These are phyloP conservation scores for Aspergillus coremiiformis DNA, from an alignment of 495 filamentous ascomycete genomes.

Conservation along the genomic window DNA sequence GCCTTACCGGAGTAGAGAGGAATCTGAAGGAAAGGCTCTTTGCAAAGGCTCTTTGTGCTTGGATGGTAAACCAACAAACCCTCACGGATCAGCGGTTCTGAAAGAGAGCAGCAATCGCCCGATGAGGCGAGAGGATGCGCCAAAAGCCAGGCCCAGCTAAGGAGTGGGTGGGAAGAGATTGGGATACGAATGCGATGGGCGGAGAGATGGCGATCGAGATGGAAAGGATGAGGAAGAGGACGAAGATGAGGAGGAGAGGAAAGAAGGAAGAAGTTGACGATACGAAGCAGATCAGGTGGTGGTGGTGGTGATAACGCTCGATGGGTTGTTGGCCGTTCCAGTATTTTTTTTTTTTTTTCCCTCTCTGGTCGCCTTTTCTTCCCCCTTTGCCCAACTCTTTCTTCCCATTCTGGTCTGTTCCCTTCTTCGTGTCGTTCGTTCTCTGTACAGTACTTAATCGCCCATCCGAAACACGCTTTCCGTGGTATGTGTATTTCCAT, in stretches of 20 bases:
- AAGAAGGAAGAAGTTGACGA: background rate
- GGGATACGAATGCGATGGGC: background rate
- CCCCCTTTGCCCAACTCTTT: background rate
- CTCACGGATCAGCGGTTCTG: conserved; percentile 12
- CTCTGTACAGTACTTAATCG: background rate
- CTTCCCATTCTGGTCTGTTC: background rate
- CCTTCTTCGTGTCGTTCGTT: background rate
- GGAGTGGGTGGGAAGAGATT: background rate
- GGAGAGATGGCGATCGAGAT: conserved; percentile 1
- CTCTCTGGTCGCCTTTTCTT: background rate
- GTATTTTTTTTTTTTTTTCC: background rate
- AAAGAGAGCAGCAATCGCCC: background rate
- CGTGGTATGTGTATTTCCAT: background rate
- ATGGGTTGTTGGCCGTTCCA: conserved; percentile 4
- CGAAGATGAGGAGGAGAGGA: background rate
- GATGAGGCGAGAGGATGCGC: conserved; percentile 1
- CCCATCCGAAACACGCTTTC: background rate
- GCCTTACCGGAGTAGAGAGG: conserved; percentile 17
- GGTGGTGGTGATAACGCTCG: conserved; percentile 6
- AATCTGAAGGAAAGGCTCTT: conserved; percentile 15
- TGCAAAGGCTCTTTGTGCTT: conserved; percentile 12
- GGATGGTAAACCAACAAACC: conserved; percentile 17
- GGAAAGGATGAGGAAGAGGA: background rate
- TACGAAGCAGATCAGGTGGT: conserved; percentile 1
- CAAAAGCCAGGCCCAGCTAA: conserved; percentile 7